phyloP scores from a whole-genome alignment of 345 rosid genomes.

The Camelina sativa region DNA sequence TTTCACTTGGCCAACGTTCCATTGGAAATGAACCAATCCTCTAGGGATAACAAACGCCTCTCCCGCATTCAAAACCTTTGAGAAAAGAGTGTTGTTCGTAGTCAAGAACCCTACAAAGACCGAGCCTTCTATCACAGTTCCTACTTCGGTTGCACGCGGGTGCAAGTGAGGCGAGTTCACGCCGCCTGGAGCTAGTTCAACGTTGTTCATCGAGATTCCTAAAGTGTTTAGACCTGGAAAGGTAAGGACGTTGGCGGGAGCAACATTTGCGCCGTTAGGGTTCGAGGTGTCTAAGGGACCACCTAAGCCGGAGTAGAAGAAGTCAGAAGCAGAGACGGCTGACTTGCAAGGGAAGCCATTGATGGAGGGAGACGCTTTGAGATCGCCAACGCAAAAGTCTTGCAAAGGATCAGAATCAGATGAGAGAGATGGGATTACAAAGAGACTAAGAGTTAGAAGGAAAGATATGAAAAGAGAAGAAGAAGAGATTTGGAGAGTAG shows the following conservation, averaged over 20 bases:
- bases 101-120: conserved; percentile 69
- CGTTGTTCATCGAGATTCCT: conserved; percentile 74
- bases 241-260: conserved; percentile 53
- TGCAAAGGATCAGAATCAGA: conserved; percentile 69
- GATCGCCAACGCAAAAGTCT: conserved; percentile 71
- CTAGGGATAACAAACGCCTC: conserved; percentile 68
- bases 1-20: conserved; percentile 65
- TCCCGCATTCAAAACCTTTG: conserved; percentile 55
- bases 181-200: conserved; percentile 63
- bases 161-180: conserved; percentile 74
- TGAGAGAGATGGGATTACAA: conserved; percentile 46
- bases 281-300: conserved; percentile 59
- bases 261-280: conserved; percentile 40
- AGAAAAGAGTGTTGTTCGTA: conserved; percentile 52
- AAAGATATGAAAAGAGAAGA: conserved; percentile 29
- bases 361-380: conserved; percentile 47
- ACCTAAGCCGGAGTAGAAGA: conserved; percentile 67
- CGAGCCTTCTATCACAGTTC: conserved; percentile 60
- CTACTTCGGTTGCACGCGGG: conserved; percentile 67
- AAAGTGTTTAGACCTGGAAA: conserved; percentile 70
- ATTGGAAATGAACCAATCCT: conserved; percentile 76
- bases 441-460: conserved; percentile 43
- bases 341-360: conserved; percentile 84
- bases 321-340: conserved; percentile 57
- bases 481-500: conserved; percentile 22